These are phyloP conservation scores for Boletus sp. DNA, from an alignment of 768 basidiomycete species.

Conservation along the genomic window DNA sequence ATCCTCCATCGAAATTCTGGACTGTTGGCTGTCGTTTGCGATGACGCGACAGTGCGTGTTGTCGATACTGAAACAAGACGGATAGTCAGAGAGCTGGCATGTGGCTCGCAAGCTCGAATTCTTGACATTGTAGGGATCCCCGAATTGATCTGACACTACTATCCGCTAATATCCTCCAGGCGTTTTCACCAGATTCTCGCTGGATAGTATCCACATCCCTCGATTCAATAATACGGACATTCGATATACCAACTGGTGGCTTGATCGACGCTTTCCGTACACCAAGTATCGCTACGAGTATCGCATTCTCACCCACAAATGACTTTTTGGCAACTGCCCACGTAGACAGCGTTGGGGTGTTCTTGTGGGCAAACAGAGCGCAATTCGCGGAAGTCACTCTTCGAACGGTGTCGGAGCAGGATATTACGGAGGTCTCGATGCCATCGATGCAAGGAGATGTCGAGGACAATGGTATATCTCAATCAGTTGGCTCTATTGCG, in stretches of 20 bases:
- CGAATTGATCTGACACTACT: not conserved
- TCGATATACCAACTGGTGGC: conserved; percentile 90
- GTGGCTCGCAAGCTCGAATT: conserved; percentile 78
- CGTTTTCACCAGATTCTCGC: conserved; percentile 92
- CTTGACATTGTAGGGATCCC: conserved; percentile 75
- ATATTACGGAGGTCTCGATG: conserved; percentile 64
- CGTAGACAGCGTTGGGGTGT: conserved; percentile 90
- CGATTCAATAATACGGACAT: conserved; percentile 91
- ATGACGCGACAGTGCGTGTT: conserved; percentile 82
- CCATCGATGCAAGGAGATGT: conserved; percentile 82
- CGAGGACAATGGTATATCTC: conserved; percentile 74
- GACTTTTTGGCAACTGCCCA: conserved; percentile 97
- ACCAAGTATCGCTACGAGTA: conserved; percentile 80
- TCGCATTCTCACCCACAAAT: conserved; percentile 91
- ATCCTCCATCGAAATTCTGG: conserved; percentile 82
- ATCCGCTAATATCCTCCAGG: conserved; percentile 42
- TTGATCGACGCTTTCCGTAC: conserved; percentile 93
- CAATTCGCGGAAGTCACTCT: conserved; percentile 88
- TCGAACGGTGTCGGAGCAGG: conserved; percentile 74
- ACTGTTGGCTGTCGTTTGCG: conserved; percentile 78
- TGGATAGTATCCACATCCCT: conserved; percentile 90
- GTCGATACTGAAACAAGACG: conserved; percentile 89
- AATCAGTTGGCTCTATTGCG: not conserved
- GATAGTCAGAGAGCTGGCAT: conserved; percentile 81
- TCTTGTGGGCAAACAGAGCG: conserved; percentile 97